A percentile compares a stretch with the other conserved stretches of the same genome.
Evolutionary conservation across 345 rosid genomes (phyloP).

Genomic region (Bruguiera sexangula): DNA sequence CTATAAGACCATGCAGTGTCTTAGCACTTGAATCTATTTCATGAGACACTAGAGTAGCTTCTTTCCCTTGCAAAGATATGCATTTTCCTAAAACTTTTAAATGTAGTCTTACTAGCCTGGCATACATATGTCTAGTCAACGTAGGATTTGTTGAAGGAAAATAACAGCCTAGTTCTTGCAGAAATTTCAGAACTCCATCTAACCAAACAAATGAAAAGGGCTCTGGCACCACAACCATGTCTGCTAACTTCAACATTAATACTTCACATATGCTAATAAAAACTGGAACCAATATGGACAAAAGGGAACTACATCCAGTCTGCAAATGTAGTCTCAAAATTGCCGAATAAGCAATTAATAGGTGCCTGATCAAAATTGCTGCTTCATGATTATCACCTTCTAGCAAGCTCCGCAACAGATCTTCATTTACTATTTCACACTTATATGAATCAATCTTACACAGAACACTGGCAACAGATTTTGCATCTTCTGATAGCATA

Average conservation of each 20-base stretch:
- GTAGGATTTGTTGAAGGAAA: slow-evolving; percentile 45
- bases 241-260: slow-evolving; percentile 57
- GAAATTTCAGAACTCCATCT: slow-evolving; percentile 72
- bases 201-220: slow-evolving; percentile 65
- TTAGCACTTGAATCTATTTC: slow-evolving; percentile 63
- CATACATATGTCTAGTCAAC: slow-evolving; percentile 38
- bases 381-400: slow-evolving; percentile 53
- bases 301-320: slow-evolving; percentile 30
- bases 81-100: slow-evolving; percentile 76
- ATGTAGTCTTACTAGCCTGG: slow-evolving; percentile 63
- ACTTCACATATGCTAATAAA: slow-evolving; percentile 46
- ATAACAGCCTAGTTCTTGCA: slow-evolving; percentile 70
- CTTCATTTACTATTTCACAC: slow-evolving; percentile 31
- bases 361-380: slow-evolving; percentile 66
- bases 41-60: slow-evolving; percentile 66
- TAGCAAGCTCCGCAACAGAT: slow-evolving; percentile 45
- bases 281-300: slow-evolving; percentile 41
- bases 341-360: slow-evolving; percentile 66
- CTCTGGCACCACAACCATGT: slow-evolving; percentile 36
- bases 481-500: slow-evolving; percentile 23
- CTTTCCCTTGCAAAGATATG: slow-evolving; percentile 75
- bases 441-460: slow-evolving; percentile 29
- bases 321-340: slow-evolving; percentile 60
- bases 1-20: slow-evolving; percentile 30
- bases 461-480: slow-evolving; percentile 30